These are phyloP conservation scores for Monilinia vaccinii-corymbosi DNA, from an alignment of 2,329 filamentous ascomycete species.

Conservation along the genomic window DNA sequence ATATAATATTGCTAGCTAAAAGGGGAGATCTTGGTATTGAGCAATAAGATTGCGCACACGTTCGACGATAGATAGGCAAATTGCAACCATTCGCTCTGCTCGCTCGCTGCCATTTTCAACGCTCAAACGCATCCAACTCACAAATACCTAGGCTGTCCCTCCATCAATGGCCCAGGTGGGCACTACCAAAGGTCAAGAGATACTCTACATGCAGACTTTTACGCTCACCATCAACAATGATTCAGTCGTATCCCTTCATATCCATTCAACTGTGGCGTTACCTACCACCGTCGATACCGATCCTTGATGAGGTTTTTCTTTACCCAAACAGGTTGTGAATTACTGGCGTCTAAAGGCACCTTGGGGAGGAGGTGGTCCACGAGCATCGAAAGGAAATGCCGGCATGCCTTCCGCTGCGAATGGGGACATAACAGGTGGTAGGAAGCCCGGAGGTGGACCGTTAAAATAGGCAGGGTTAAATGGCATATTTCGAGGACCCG, in stretches of 20 bases:
- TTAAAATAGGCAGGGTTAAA: slow-evolving; percentile 40
- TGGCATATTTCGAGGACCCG: slow-evolving; percentile 33
- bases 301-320: neutral
- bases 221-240: neutral
- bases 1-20: neutral
- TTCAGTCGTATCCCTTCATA: neutral
- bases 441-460: slow-evolving; percentile 44
- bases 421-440: slow-evolving; percentile 45
- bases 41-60: neutral
- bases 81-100: neutral
- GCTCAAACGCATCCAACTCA: neutral
- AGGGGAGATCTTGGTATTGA: neutral
- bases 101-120: neutral
- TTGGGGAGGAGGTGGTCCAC: slow-evolving; percentile 39
- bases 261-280: neutral
- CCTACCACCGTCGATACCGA: neutral
- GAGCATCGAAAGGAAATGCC: slow-evolving; percentile 47
- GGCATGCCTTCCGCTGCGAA: slow-evolving; percentile 42
- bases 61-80: neutral
- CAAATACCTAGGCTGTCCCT: neutral
- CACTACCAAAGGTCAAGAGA: neutral
- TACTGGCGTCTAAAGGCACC: slow-evolving; percentile 36
- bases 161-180: neutral
- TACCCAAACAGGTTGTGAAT: neutral
- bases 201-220: neutral